Evolutionary conservation across 768 basidiomycete species (phyloP).

Genomic region (Tricholoma furcatifolium): DNA sequence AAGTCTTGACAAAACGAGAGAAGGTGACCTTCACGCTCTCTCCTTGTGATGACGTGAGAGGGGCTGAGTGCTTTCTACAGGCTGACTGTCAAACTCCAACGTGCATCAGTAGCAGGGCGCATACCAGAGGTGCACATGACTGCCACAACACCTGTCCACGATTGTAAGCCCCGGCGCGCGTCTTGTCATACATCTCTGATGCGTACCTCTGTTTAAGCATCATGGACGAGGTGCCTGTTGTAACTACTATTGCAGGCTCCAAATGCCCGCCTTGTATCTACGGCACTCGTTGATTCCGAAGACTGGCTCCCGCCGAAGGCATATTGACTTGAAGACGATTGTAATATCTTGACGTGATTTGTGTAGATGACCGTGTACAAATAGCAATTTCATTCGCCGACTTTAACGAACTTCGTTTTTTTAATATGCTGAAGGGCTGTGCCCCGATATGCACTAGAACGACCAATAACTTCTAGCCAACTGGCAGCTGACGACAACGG

Average conservation of each 20-base stretch:
- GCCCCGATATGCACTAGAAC: too few species aligned
- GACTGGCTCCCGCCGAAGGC: neutral
- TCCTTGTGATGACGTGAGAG: too few species aligned
- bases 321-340: too few species aligned
- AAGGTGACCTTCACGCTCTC: neutral
- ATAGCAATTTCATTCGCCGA: too few species aligned
- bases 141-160: slow-evolving; percentile 2
- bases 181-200: neutral
- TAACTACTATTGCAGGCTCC: neutral
- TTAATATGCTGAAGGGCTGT: too few species aligned
- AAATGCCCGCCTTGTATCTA: slow-evolving; percentile 2
- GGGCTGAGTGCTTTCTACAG: neutral
- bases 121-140: neutral
- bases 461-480: too few species aligned
- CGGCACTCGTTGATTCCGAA: neutral
- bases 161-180: neutral
- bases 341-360: too few species aligned
- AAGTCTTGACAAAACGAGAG: slow-evolving; percentile 3
- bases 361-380: too few species aligned
- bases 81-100: neutral
- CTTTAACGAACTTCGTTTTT: too few species aligned
- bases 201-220: neutral
- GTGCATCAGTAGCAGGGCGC: neutral
- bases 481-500: too few species aligned
- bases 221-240: slow-evolving; percentile 2